phyloP scores from a whole-genome alignment of 805 yeast species.

The Yarrowia divulgata region DNA sequence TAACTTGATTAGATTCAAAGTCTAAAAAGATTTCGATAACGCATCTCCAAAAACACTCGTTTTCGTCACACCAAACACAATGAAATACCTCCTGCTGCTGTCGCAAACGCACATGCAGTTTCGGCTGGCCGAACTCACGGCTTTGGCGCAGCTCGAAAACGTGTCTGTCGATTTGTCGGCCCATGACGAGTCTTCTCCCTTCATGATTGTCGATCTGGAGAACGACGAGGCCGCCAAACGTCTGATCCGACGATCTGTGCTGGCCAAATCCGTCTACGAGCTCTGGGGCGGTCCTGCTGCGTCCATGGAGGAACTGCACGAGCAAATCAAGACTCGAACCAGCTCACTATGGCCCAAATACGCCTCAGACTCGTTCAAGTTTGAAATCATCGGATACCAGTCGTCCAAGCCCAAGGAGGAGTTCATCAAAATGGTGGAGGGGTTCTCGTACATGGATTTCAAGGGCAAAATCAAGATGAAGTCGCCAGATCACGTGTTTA shows the following conservation, averaged over 20 bases:
- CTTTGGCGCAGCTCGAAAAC: constrained; percentile 72
- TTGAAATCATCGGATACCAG: constrained; percentile 78
- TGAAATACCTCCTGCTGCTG: constrained; percentile 74
- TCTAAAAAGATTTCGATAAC: background rate
- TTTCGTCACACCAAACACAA: constrained; percentile 32
- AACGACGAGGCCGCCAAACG: constrained; percentile 71
- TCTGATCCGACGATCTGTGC: constrained; percentile 70
- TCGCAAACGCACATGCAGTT: constrained; percentile 86
- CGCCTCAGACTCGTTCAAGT: constrained; percentile 68
- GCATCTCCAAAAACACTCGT: background rate
- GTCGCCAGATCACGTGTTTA: constrained; percentile 71
- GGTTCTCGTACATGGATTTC: constrained; percentile 72
- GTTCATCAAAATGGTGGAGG: constrained; percentile 70
- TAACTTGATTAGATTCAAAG: too few relatives aligned
- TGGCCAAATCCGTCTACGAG: constrained; percentile 80
- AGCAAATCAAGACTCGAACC: constrained; percentile 52
- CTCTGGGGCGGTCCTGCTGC: constrained; percentile 75
- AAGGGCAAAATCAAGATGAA: constrained; percentile 82
- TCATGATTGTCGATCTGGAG: constrained; percentile 69
- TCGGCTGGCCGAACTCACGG: constrained; percentile 80
- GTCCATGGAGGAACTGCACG: constrained; percentile 64
- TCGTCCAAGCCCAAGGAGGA: constrained; percentile 64
- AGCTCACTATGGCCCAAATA: constrained; percentile 49
- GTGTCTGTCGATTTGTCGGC: constrained; percentile 64
- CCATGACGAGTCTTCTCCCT: constrained; percentile 70